Conservation (phyloP, 1,284 basidiomycete species). For the Mycena sp. region DNA sequence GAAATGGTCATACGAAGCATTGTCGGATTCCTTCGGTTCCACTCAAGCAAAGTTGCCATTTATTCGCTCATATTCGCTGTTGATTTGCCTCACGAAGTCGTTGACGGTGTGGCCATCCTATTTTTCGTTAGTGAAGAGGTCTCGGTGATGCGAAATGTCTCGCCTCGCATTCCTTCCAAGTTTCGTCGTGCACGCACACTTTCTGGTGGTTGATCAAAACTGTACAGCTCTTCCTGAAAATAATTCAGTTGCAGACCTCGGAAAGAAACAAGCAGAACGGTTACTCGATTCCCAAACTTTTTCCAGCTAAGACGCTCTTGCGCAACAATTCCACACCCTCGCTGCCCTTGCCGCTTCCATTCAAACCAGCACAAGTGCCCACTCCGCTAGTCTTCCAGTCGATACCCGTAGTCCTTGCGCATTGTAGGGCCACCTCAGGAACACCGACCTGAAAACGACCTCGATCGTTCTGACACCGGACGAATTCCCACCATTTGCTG, state of each 20-base stretch:
- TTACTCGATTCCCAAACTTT: conserved; percentile 67
- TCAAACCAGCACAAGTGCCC: conserved; percentile 64
- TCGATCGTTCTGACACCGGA: conserved; percentile 81
- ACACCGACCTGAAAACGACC: conserved; percentile 72
- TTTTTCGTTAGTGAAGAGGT: neutral
- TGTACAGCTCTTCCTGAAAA: conserved; percentile 82
- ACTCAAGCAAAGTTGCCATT: conserved; percentile 47
- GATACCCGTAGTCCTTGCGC: conserved; percentile 69
- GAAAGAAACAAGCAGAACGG: conserved; percentile 22
- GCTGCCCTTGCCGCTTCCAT: conserved; percentile 63
- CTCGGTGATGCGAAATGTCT: conserved; percentile 39
- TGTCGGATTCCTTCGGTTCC: too few species aligned
- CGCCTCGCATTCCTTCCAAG: conserved; percentile 88
- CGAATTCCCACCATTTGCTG: conserved; percentile 74
- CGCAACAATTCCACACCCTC: conserved; percentile 72
- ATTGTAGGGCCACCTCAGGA: conserved; percentile 70
- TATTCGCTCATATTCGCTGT: conserved; percentile 74
- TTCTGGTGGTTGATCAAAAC: conserved; percentile 75
- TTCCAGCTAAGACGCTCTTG: conserved; percentile 62
- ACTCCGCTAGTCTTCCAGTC: conserved; percentile 74
- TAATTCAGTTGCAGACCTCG: conserved; percentile 5
- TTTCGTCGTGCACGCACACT: conserved; percentile 81
- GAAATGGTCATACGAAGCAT: too few species aligned
- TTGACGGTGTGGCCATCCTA: conserved; percentile 78
- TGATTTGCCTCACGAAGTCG: conserved; percentile 85